These are phyloP conservation scores for Wickerhamiella parazyma DNA, from an alignment of 805 yeast species.

Conservation along the genomic window DNA sequence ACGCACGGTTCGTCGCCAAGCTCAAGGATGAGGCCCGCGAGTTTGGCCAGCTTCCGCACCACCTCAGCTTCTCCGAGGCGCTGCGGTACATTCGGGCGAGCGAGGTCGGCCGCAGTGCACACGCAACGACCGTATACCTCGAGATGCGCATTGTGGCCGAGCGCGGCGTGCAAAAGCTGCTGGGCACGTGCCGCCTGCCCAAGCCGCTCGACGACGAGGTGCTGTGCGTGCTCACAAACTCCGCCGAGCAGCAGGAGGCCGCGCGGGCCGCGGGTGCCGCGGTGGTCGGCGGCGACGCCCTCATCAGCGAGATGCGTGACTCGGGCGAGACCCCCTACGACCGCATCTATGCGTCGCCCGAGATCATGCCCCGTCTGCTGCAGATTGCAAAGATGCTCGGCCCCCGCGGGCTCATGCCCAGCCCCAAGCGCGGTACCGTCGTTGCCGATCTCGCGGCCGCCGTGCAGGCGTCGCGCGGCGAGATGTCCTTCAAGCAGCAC, in stretches of 20 bases:
- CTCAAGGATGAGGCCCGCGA: conserved; percentile 28
- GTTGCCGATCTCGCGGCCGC: conserved; percentile 45
- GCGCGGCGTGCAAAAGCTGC: conserved; percentile 61
- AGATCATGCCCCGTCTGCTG: conserved; percentile 46
- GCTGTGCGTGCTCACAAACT: conserved; percentile 54
- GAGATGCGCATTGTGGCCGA: conserved; percentile 55
- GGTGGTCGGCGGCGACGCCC: conserved; percentile 57
- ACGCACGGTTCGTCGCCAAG: conserved; percentile 16
- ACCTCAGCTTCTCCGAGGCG: conserved; percentile 60
- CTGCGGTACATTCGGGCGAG: conserved; percentile 71
- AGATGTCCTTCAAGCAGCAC: conserved; percentile 67
- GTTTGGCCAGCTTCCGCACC: conserved; percentile 42
- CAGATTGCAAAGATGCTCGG: conserved; percentile 72
- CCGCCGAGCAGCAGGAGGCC: conserved; percentile 37
- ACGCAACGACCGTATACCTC: conserved; percentile 57
- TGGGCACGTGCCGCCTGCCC: conserved; percentile 62
- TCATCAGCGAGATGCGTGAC: conserved; percentile 46
- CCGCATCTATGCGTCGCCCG: conserved; percentile 76
- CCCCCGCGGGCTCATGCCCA: conserved; percentile 82
- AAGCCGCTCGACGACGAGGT: conserved; percentile 52
- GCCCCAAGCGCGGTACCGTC: conserved; percentile 75
- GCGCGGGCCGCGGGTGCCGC: conserved; percentile 49
- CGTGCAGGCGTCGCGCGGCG: conserved; percentile 45
- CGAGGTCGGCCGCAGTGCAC: conserved; percentile 71
- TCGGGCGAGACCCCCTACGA: conserved; percentile 48